A percentile compares a stretch with the other conserved stretches of the same genome.
These are phyloP conservation scores for Escallonia herrerae DNA, from an alignment of 129 eudicot genomes.

Conservation along the genomic window DNA sequence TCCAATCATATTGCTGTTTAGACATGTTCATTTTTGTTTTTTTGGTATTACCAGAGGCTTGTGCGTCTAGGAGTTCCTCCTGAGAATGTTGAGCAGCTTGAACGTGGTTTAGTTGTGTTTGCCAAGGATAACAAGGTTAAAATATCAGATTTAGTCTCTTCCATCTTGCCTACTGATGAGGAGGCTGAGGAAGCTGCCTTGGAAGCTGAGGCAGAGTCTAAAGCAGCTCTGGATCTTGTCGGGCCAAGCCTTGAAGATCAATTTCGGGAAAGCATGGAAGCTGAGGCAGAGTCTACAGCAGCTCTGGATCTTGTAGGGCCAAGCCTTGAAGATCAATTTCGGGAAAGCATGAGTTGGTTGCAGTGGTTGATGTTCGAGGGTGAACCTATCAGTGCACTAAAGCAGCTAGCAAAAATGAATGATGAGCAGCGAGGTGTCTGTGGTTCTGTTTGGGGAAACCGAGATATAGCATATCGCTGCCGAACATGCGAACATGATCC, in stretches of 20 bases:
- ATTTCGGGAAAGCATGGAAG: slow-evolving; percentile 30
- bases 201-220: slow-evolving; percentile 33
- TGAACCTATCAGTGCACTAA: slow-evolving; percentile 50
- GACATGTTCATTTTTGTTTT: neutral
- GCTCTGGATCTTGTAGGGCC: slow-evolving; percentile 11
- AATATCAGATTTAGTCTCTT: slow-evolving; percentile 41
- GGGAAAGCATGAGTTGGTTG: slow-evolving; percentile 83
- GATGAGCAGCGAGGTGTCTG: slow-evolving; percentile 83
- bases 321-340: slow-evolving; percentile 31
- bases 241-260: slow-evolving; percentile 54
- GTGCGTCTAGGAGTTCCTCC: slow-evolving; percentile 49
- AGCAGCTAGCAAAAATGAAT: slow-evolving; percentile 39
- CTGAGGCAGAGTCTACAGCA: slow-evolving; percentile 20
- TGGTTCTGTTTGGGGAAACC: slow-evolving; percentile 95
- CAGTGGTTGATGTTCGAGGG: slow-evolving; percentile 96
- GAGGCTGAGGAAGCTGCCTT: slow-evolving; percentile 39
- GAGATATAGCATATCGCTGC: slow-evolving; percentile 91
- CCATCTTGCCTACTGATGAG: slow-evolving; percentile 60
- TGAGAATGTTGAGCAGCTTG: slow-evolving; percentile 47
- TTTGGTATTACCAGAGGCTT: slow-evolving; percentile 54
- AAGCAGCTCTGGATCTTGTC: slow-evolving; percentile 5
- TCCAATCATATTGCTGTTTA: neutral
- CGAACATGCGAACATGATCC: slow-evolving; percentile 98
- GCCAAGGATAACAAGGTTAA: slow-evolving; percentile 33
- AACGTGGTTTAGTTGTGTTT: slow-evolving; percentile 46